Conservation (phyloP, 2,329 filamentous ascomycete species). For the Aspergillus quadricinctus region DNA sequence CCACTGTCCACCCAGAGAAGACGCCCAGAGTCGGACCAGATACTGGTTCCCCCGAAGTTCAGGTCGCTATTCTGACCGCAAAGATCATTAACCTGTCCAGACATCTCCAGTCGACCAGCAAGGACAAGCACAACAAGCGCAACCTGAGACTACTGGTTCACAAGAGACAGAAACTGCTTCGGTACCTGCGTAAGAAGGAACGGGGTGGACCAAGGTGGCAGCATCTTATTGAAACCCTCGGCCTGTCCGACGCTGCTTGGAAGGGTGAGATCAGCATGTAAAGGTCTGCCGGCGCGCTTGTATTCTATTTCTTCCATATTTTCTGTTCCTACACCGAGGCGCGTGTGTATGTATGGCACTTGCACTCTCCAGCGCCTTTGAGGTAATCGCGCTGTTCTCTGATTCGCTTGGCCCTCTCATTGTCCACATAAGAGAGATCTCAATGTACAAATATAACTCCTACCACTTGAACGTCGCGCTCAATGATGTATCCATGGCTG, state of each 20-base stretch:
- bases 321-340: slow-evolving; percentile 7
- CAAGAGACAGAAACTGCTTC: slow-evolving; percentile 79
- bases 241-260: slow-evolving; percentile 83
- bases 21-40: slow-evolving; percentile 76
- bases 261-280: slow-evolving; percentile 80
- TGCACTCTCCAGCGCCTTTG: neutral
- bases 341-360: slow-evolving; percentile 15
- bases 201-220: slow-evolving; percentile 87
- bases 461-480: neutral
- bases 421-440: neutral
- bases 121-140: slow-evolving; percentile 91
- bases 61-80: slow-evolving; percentile 88
- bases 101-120: slow-evolving; percentile 66
- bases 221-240: slow-evolving; percentile 76
- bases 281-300: slow-evolving; percentile 14
- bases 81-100: slow-evolving; percentile 83
- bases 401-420: neutral
- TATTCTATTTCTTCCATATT: slow-evolving; percentile 11
- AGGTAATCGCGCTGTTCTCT: neutral
- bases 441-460: neutral
- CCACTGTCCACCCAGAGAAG: slow-evolving; percentile 36
- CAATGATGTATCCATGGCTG: neutral
- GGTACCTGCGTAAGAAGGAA: slow-evolving; percentile 84
- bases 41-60: slow-evolving; percentile 94
- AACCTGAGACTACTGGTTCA: slow-evolving; percentile 84